Conservation (phyloP, 1,284 basidiomycete genomes). For the Trichosporon faecale region DNA sequence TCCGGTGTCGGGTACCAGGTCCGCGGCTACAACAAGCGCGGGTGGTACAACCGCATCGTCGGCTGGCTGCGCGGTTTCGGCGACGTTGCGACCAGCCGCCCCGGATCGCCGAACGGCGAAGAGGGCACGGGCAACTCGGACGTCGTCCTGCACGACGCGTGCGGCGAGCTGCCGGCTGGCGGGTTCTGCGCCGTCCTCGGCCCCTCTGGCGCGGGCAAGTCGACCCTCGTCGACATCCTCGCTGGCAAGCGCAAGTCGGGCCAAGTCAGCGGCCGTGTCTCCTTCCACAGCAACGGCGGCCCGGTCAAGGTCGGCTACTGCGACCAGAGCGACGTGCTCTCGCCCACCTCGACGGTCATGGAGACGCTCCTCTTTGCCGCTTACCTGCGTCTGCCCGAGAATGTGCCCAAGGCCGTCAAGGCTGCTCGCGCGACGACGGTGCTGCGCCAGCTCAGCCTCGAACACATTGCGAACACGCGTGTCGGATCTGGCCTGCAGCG, state of each 20-base stretch:
- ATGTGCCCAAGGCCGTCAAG: conserved; percentile 65
- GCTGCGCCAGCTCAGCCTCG: conserved; percentile 71
- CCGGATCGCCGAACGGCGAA: not conserved
- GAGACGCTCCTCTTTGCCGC: conserved; percentile 83
- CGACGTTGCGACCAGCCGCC: not conserved
- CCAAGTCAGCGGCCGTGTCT: conserved; percentile 54
- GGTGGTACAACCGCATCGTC: conserved; percentile 15
- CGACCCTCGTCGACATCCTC: conserved; percentile 77
- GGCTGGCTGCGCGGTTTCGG: conserved; percentile 35
- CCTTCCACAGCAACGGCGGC: conserved; percentile 48
- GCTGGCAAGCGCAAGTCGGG: conserved; percentile 74
- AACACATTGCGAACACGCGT: conserved; percentile 64
- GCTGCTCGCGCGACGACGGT: conserved; percentile 64
- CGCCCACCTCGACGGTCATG: conserved; percentile 71
- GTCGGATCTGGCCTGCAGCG: conserved; percentile 66
- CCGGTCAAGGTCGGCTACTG: conserved; percentile 66
- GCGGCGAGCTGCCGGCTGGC: conserved; percentile 68
- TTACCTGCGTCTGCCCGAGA: conserved; percentile 75
- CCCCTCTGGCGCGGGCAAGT: conserved; percentile 81
- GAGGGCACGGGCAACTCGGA: conserved; percentile 50
- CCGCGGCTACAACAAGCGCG: not conserved
- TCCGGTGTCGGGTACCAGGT: conserved; percentile 62
- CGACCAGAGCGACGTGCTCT: conserved; percentile 75
- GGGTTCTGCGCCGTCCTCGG: conserved; percentile 83
- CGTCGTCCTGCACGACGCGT: conserved; percentile 67